Percentiles rank a stretch among this genome's conserved stretches.
Evolutionary conservation across 176 grass and related monocot genomes (phyloP).

Genomic region (Puccinellia tenuiflora): DNA sequence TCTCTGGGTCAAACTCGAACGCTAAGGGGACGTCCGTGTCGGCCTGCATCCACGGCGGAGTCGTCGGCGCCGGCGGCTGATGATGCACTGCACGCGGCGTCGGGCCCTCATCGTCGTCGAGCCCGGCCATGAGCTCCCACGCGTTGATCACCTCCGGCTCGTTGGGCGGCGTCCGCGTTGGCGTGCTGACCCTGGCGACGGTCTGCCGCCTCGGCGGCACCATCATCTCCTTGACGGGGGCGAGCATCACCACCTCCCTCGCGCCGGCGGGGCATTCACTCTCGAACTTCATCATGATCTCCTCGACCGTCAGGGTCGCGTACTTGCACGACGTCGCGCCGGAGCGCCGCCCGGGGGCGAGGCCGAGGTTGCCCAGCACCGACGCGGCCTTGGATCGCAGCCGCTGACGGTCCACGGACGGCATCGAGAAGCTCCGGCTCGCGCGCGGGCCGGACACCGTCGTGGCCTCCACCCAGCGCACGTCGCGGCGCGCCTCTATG

Average conservation of each 20-base stretch:
- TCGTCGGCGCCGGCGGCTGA: background rate
- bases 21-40: constrained; percentile 21
- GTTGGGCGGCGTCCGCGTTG: constrained; percentile 47
- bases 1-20: constrained; percentile 48
- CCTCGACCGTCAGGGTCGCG: constrained; percentile 18
- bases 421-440: constrained; percentile 39
- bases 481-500: constrained; percentile 31
- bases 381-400: constrained; percentile 26
- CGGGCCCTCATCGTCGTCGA: constrained; percentile 35
- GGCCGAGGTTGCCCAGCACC: constrained; percentile 33
- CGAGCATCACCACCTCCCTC: background rate
- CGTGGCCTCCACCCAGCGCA: constrained; percentile 8
- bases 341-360: background rate
- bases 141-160: constrained; percentile 59
- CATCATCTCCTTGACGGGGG: background rate
- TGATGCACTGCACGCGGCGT: background rate
- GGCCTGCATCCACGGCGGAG: constrained; percentile 42
- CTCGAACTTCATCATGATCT: constrained; percentile 29
- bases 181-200: constrained; percentile 11
- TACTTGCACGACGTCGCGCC: constrained; percentile 6
- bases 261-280: background rate
- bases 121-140: constrained; percentile 60
- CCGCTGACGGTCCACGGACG: constrained; percentile 28
- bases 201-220: background rate
- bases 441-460: background rate